Percentiles rank a stretch among this genome's conserved stretches.
Conservation (phyloP, 2,329 filamentous ascomycete genomes). For the Trichoderma polysporum region DNA sequence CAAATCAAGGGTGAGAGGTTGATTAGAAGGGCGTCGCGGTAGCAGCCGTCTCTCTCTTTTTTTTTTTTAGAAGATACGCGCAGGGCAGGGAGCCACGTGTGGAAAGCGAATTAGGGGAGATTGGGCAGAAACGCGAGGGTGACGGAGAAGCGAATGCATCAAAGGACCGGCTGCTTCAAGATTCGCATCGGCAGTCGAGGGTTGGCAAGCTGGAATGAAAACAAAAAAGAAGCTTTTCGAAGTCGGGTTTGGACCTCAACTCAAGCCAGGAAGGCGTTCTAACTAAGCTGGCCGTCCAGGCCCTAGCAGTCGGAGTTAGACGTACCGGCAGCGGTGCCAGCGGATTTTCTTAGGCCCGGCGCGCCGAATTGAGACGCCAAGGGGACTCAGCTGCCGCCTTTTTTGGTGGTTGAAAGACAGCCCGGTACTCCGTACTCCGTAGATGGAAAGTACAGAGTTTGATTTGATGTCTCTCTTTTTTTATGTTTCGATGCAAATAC, state of each 20-base stretch:
- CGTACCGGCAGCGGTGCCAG: neutral
- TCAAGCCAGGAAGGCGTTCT: slow-evolving; percentile 13
- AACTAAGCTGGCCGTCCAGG: slow-evolving; percentile 4
- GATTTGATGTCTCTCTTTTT: neutral
- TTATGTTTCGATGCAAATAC: neutral
- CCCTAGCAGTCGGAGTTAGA: neutral
- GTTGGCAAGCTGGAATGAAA: slow-evolving; percentile 9
- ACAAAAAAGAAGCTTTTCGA: slow-evolving; percentile 17
- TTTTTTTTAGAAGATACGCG: slow-evolving; percentile 8
- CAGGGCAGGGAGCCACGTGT: slow-evolving; percentile 17
- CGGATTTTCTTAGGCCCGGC: slow-evolving; percentile 17
- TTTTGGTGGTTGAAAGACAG: neutral
- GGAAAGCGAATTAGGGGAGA: slow-evolving; percentile 4
- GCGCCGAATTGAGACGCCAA: neutral
- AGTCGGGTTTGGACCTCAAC: slow-evolving; percentile 8
- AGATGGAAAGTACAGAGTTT: too few species aligned
- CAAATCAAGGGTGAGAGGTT: neutral
- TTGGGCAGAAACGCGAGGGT: slow-evolving; percentile 13
- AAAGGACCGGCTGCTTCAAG: slow-evolving; percentile 25
- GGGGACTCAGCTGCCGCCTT: slow-evolving; percentile 4
- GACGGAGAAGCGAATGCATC: slow-evolving; percentile 3
- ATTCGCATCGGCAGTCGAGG: slow-evolving; percentile 23
- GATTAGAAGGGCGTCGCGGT: slow-evolving; percentile 16
- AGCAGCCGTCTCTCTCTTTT: neutral
- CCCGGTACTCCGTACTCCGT: too few species aligned